A percentile compares a stretch with the other conserved stretches of the same genome.
Evolutionary conservation across 257 asterid species (phyloP).

Genomic region (Solanum gandarillasii): DNA sequence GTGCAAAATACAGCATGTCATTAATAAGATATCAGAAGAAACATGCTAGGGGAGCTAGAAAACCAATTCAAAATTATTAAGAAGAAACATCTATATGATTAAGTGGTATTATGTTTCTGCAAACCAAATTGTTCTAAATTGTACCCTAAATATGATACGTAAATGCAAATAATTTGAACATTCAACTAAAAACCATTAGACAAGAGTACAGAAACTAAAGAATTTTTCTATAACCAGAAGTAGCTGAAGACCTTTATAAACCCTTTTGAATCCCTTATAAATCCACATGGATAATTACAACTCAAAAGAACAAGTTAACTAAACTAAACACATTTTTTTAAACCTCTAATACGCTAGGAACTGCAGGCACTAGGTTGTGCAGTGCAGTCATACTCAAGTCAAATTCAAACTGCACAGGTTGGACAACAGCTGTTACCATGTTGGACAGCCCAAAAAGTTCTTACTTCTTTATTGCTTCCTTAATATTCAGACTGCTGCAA

Average conservation of each 20-base stretch:
- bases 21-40: background rate
- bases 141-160: background rate
- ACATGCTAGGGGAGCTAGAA: background rate
- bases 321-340: background rate
- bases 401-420: background rate
- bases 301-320: background rate
- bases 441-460: background rate
- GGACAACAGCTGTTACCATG: background rate
- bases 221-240: background rate
- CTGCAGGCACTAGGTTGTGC: background rate
- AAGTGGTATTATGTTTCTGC: background rate
- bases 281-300: background rate
- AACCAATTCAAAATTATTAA: background rate
- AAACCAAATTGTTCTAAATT: background rate
- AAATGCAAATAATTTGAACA: background rate
- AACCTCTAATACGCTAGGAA: background rate
- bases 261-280: background rate
- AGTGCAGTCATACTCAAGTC: background rate
- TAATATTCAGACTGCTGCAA: background rate
- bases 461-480: background rate
- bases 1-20: background rate
- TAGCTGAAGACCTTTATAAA: background rate
- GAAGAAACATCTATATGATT: background rate
- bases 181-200: background rate
- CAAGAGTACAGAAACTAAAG: background rate